Base-by-base conservation (phyloP, 805 yeast species). In the Pichia pseudocactophila region DNA sequence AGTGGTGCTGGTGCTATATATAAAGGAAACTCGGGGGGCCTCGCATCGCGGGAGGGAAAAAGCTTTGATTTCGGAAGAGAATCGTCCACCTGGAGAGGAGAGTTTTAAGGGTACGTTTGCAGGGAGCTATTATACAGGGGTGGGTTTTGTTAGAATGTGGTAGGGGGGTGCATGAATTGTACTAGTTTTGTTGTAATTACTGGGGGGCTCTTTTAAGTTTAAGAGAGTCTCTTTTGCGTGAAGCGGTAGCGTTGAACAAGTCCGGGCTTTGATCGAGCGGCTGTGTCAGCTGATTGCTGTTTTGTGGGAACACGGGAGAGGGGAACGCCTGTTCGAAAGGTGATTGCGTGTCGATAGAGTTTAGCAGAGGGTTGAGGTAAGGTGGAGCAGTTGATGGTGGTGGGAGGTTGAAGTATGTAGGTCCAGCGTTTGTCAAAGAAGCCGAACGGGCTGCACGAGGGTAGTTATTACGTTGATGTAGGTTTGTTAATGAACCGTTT, bases 291-390 rank as follows among this genome's bases (percentile, higher is more conserved):
- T 16, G n/a, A 17, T 20, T 18, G 31, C 32, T 18, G 31, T 30
- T 18, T 22, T 15, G 17, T n/a, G 25, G 25, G 25, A 22, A 22
- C 10, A 36, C 16, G 10, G 39, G 39, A 17, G 42, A 41, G 12
- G 50, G 50, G 22, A 44, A 41, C 2, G 41, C 27, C 17, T 47
- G 50, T 34, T 47, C 50, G 26, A 22, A 47, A 2, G 50, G 50
- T 7, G 50, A 47, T 6, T 40, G 36, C 7, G 19, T 33, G 36
- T 17, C 26, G 25, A 18, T 34, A 34, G 13, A 18, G 30, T n/a
- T 25, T 36, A 8, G 35, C 38, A 19, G 22, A 33, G 11, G 33
- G 46, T 34, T n/a, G 34, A 17, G 28, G 31, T 27, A 15, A 25
- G 10, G 22, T 19, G 22, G 13, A 33, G 9, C 25, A n/a, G 34